Percentiles rank a stretch among this genome's conserved stretches.
phyloP scores from a whole-genome alignment of 768 basidiomycete genomes.

The Suillus cothurnatus region DNA sequence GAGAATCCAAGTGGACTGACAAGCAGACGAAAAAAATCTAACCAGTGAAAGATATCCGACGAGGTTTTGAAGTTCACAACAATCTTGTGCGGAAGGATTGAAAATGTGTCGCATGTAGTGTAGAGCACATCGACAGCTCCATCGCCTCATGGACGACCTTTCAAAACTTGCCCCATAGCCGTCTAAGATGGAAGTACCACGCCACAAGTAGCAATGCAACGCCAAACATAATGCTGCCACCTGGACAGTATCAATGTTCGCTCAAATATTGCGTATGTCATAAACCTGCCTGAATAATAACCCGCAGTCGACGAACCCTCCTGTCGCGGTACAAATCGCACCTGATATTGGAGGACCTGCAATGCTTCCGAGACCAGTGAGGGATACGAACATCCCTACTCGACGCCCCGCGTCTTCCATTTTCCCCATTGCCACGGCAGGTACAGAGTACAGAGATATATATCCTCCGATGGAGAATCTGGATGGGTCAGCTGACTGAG shows the following conservation, averaged over 20 bases:
- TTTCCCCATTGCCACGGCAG: slow-evolving; percentile 62
- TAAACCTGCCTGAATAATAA: slow-evolving; percentile 42
- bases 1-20: no score
- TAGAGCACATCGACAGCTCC: not conserved
- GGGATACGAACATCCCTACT: slow-evolving; percentile 63
- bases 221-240: slow-evolving; percentile 43
- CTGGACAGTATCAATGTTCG: slow-evolving; percentile 18
- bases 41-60: no score
- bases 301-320: slow-evolving; percentile 41
- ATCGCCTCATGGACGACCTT: not conserved
- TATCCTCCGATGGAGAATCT: slow-evolving; percentile 67
- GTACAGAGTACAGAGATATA: slow-evolving; percentile 55
- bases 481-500: not conserved
- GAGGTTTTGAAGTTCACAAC: no score
- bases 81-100: no score
- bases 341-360: slow-evolving; percentile 76
- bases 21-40: no score
- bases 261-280: not conserved
- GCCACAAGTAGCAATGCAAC: slow-evolving; percentile 42
- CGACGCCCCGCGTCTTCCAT: slow-evolving; percentile 64
- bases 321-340: slow-evolving; percentile 56
- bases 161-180: slow-evolving; percentile 38
- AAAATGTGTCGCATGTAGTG: no score
- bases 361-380: slow-evolving; percentile 62
- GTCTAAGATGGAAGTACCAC: slow-evolving; percentile 42